Base-by-base conservation (phyloP, 805 yeast species). In the Candida railenensis region DNA sequence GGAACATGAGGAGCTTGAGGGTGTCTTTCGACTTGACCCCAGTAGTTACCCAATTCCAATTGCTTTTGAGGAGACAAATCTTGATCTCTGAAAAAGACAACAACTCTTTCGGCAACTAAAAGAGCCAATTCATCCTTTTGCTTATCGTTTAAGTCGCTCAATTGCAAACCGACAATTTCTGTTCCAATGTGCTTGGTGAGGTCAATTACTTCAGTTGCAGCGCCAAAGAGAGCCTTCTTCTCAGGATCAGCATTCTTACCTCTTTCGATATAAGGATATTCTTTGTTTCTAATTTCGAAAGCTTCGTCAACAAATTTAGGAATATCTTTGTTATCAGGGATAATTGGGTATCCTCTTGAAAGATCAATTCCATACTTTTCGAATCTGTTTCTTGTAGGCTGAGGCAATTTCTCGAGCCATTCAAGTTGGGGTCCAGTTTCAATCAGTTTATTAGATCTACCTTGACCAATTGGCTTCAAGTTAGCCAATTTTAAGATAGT, bases 11-110 rank as follows among this genome's bases (percentile, higher is more conserved):
- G 55, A 20, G 58, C 57, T 45, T 61, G 66, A 14, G 69, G 71
- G 49, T 74, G 78, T 30, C 56, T 60, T 50, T 75, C 78, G 41
- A 69, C 65, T 46, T 66, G 66, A 34, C 80, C 81, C 59, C 58
- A 76, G 61, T 74, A 74, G 22, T 70, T 52, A 39, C 81, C 81
- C 19, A 76, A 52, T 41, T 63, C 74, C 45, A 66, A 56, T 56
- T 76, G 81, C 46, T 64, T 63, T 53, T 65, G 67, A 19, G 76
- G 75, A 22, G 69, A 50, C 37, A 76, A 55, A 47, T 75, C 75
- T 56, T 76, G 81, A 50, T 74, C 71, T 46, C 76, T 58, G 67
- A 77, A 76, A 54, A 77, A 75, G 15, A 77, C 81, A 37, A 76
- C 80, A n/a, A 69, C 71, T 53, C 81, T 66, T 57, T 74, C 78